Evolutionary conservation across 2,329 filamentous ascomycete species (phyloP).

Genomic region (Raffaelea albimanens): DNA sequence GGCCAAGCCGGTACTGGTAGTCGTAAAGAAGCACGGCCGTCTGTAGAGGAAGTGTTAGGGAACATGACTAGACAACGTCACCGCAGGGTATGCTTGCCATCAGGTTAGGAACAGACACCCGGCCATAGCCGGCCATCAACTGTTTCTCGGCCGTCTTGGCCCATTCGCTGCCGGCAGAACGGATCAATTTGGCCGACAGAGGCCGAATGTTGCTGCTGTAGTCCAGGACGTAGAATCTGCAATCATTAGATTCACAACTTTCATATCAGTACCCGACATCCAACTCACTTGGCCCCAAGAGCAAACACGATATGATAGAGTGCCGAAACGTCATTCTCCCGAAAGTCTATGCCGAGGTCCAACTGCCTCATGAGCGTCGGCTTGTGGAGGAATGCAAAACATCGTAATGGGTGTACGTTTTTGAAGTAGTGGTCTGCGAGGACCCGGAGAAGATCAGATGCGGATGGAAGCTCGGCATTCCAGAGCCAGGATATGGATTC

Average conservation of each 20-base stretch:
- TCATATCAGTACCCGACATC: not conserved
- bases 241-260: not conserved
- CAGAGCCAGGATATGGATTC: constrained; percentile 3
- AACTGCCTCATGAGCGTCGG: constrained; percentile 13
- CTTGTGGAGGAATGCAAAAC: constrained; percentile 16
- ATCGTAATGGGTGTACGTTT: constrained; percentile 14
- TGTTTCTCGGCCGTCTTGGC: constrained; percentile 4
- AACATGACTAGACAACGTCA: too few relatives aligned
- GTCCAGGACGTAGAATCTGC: constrained; percentile 4
- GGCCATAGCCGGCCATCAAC: constrained; percentile 4
- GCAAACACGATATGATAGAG: constrained; percentile 5
- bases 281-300: not conserved
- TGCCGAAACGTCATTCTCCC: not conserved
- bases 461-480: constrained; percentile 4
- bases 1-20: constrained; percentile 6
- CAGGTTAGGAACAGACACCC: constrained; percentile 4
- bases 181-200: constrained; percentile 1
- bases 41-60: not conserved
- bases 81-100: not conserved
- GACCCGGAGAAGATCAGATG: not conserved
- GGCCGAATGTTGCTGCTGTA: not conserved
- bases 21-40: constrained; percentile 9
- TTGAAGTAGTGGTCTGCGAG: constrained; percentile 15
- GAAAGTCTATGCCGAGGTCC: not conserved
- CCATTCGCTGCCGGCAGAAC: constrained; percentile 5